phyloP scores from a whole-genome alignment of 129 eudicot genomes.

The Flaveria bidentis region DNA sequence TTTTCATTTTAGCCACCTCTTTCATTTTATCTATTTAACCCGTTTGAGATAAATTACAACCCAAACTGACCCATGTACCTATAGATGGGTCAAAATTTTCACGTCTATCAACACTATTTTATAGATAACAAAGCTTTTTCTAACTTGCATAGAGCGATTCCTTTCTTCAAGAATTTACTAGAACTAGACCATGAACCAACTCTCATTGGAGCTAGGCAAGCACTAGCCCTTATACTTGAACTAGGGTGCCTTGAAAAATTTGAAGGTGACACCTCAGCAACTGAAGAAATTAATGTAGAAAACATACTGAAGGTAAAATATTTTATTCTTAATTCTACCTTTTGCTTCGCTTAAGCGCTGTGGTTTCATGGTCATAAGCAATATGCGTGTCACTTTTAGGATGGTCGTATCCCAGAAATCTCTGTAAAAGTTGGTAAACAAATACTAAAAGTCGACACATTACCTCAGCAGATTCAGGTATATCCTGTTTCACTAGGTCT shows the following conservation, averaged over 20 bases:
- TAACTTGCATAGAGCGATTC: conserved; percentile 39
- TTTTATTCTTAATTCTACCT: conserved; percentile 14
- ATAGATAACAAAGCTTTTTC: background rate
- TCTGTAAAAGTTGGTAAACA: conserved; percentile 48
- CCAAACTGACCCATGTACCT: background rate
- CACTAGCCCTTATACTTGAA: conserved; percentile 59
- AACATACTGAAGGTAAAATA: conserved; percentile 36
- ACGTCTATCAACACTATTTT: background rate
- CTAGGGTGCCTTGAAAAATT: conserved; percentile 60
- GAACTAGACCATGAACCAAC: conserved; percentile 42
- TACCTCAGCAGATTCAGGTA: conserved; percentile 53
- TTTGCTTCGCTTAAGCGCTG: background rate
- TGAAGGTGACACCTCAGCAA: conserved; percentile 36
- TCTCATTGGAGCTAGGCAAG: conserved; percentile 56
- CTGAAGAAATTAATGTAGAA: conserved; percentile 33
- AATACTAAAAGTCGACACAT: conserved; percentile 33
- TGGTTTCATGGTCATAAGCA: conserved; percentile 16
- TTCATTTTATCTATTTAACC: background rate
- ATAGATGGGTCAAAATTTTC: background rate
- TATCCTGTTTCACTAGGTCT: background rate
- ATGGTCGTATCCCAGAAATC: conserved; percentile 39
- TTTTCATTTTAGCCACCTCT: background rate
- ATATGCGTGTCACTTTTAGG: conserved; percentile 32
- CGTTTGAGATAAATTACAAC: background rate
- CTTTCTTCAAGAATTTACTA: conserved; percentile 42